Percentiles rank a stretch among this genome's conserved stretches.
These are phyloP conservation scores for Xerocomellus intermedius DNA, from an alignment of 768 basidiomycete species.

Conservation along the genomic window DNA sequence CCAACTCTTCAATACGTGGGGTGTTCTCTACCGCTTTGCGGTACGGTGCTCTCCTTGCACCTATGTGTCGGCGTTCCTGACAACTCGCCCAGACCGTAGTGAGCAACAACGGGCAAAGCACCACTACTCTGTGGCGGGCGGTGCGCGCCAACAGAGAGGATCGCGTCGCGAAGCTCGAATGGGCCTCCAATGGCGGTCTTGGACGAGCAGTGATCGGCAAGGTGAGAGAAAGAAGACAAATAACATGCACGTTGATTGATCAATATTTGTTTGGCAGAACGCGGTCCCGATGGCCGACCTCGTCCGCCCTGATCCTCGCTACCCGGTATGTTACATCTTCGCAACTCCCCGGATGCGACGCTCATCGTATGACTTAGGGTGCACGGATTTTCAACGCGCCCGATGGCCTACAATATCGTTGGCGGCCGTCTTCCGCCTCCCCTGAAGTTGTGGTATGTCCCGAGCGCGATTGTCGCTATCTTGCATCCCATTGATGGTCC, in stretches of 20 bases:
- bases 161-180: conserved; percentile 84
- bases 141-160: conserved; percentile 85
- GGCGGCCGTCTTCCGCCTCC: conserved; percentile 64
- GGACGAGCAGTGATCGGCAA: conserved; percentile 86
- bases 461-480: conserved; percentile 6
- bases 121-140: conserved; percentile 78
- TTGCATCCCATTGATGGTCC: conserved; percentile 7
- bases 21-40: conserved; percentile 78
- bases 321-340: conserved; percentile 47
- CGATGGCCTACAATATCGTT: conserved; percentile 77
- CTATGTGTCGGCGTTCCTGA: conserved; percentile 26
- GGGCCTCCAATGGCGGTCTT: conserved; percentile 78
- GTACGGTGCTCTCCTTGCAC: conserved; percentile 38
- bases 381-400: conserved; percentile 76
- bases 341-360: conserved; percentile 7
- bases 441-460: conserved; percentile 59
- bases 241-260: conserved; percentile 21
- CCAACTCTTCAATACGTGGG: conserved; percentile 77
- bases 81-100: conserved; percentile 54
- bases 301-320: conserved; percentile 63
- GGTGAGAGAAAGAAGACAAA: conserved; percentile 40
- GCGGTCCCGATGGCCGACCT: conserved; percentile 81
- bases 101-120: conserved; percentile 59
- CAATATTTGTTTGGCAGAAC: conserved; percentile 47
- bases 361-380: conserved; percentile 41